Conservation (phyloP, 2,329 filamentous ascomycete genomes). For the Colletotrichum brevisporum region DNA sequence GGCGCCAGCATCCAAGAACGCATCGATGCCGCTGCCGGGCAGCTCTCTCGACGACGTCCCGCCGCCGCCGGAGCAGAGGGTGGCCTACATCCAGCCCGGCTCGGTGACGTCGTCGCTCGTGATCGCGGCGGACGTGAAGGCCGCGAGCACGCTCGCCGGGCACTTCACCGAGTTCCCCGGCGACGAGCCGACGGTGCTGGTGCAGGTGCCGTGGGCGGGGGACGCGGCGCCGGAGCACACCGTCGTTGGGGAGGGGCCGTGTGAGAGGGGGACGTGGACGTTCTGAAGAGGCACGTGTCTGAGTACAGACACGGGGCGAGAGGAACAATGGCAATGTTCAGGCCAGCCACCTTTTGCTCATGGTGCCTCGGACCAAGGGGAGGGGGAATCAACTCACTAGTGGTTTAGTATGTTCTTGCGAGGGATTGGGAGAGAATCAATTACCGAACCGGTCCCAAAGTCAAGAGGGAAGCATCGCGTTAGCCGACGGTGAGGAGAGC, state of each 20-base stretch:
- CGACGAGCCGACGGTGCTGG: constrained; percentile 49
- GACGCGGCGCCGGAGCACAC: constrained; percentile 46
- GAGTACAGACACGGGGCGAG: no score
- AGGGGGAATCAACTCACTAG: not conserved
- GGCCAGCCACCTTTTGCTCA: constrained; percentile 3
- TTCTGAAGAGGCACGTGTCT: not conserved
- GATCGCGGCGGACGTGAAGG: constrained; percentile 49
- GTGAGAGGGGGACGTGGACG: constrained; percentile 37
- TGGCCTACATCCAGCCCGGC: constrained; percentile 50
- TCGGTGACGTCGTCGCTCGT: constrained; percentile 49
- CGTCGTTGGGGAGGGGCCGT: constrained; percentile 50
- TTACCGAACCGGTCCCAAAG: not conserved
- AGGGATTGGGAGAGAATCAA: not conserved
- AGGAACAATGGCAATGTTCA: not conserved
- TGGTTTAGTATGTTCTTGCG: not conserved
- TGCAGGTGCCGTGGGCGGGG: constrained; percentile 49
- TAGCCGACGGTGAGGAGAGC: constrained; percentile 12
- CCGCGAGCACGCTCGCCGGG: constrained; percentile 46
- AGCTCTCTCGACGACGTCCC: not conserved
- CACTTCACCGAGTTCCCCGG: constrained; percentile 53
- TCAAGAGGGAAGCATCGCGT: constrained; percentile 5
- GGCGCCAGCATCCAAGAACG: constrained; percentile 45
- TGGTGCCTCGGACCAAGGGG: constrained; percentile 16
- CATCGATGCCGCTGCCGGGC: constrained; percentile 26
- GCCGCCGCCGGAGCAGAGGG: constrained; percentile 31